Base-by-base conservation (phyloP, 2,329 filamentous ascomycete genomes). In the Pseudopyrenochaeta lycopersici region DNA sequence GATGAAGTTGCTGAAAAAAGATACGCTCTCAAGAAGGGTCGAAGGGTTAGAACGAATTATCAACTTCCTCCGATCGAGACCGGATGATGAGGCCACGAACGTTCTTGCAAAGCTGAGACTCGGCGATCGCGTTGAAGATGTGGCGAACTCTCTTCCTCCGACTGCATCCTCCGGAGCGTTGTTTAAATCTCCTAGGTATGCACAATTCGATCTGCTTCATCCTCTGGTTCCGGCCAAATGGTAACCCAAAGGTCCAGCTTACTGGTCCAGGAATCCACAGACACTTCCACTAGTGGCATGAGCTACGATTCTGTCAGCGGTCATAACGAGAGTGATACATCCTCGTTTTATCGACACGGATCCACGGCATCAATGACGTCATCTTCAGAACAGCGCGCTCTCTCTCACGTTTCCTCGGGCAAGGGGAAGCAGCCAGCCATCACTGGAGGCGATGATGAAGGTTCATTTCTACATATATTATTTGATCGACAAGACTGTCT, bases 41-140 rank as follows among this genome's bases (percentile, higher is more conserved):
- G 63, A 65, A 23, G 63, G 64, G 38, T 40, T 67, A 46, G 64
- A 65, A 46, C 65, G 62, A 29, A 59, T 68, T 21, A 44, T 68
- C 29, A 56, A 39, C 5, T 58, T 49, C 7, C 46, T 68, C 7
- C 60, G 63, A 27, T 62, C 65, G 4, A 56, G 58, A 7, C 60
- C 60, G 27, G 65, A 68, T 44, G 51, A 54, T 12, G 56, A 68
- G 47, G 65, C 65, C 30, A 52, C 62, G 11, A 60, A 54, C 11
- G 32, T 66, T 17, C 55, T 68, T 2, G 62, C 63, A 21, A 53
- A 60, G 30, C 39, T 68, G 4, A 43, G 65, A 27, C 49, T 67
- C 7, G 65, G 63, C 33, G 58, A 66, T 35, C 52, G 62, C 9
- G 49, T 65, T 3, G 59, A 66, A 32, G 54, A 61, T n/a, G 54